Evolutionary conservation across 306 rosid species (phyloP).

Genomic region (Glycine soja): DNA sequence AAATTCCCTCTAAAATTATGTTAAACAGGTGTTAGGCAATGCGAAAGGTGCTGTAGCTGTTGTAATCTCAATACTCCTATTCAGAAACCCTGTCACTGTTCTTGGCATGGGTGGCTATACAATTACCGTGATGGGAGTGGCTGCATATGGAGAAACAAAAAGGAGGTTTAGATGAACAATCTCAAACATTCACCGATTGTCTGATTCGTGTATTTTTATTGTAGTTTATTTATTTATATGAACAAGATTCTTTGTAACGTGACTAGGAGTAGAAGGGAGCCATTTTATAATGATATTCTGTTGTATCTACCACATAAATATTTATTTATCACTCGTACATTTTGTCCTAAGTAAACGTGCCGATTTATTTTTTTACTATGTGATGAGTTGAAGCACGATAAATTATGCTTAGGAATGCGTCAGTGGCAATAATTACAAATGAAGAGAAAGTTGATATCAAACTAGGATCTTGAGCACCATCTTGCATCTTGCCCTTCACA

Average conservation of each 20-base stretch:
- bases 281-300: constrained; percentile 33
- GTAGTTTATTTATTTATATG: constrained; percentile 39
- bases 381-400: constrained; percentile 11
- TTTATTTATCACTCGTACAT: constrained; percentile 38
- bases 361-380: background rate
- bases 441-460: too few relatives aligned
- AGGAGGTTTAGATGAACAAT: constrained; percentile 76
- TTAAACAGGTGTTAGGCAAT: constrained; percentile 86
- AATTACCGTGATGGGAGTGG: constrained; percentile 82
- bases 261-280: constrained; percentile 46
- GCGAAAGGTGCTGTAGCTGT: constrained; percentile 99
- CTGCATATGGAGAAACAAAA: constrained; percentile 92
- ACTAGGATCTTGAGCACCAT: too few relatives aligned
- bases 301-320: constrained; percentile 47
- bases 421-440: background rate
- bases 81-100: constrained; percentile 90
- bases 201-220: constrained; percentile 42
- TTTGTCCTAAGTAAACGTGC: constrained; percentile 23
- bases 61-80: constrained; percentile 92
- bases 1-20: constrained; percentile 16
- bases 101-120: constrained; percentile 88
- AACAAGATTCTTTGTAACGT: constrained; percentile 49
- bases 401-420: constrained; percentile 1
- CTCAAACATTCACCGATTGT: constrained; percentile 29
- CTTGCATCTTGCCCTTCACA: too few relatives aligned